Evolutionary conservation across 1,284 basidiomycete species (phyloP).

Genomic region (Ustanciosporium gigantosporum): DNA sequence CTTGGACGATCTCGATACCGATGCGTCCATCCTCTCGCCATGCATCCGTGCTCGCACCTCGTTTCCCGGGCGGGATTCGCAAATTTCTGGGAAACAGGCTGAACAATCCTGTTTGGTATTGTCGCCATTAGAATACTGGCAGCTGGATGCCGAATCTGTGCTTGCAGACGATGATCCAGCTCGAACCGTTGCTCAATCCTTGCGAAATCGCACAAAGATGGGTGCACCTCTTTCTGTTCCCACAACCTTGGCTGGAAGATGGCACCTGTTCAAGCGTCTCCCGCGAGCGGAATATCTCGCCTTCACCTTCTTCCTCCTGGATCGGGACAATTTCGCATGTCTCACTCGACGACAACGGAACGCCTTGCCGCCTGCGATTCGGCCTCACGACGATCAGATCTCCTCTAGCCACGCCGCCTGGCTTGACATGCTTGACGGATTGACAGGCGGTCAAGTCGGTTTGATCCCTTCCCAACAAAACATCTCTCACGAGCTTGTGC

Average conservation of each 20-base stretch:
- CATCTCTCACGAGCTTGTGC: conserved; percentile 40
- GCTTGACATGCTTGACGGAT: conserved; percentile 35
- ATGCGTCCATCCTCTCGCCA: not conserved
- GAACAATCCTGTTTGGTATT: conserved; percentile 45
- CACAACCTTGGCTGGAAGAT: conserved; percentile 53
- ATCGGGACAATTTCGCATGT: not conserved
- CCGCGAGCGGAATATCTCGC: conserved; percentile 57
- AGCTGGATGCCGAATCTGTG: conserved; percentile 15
- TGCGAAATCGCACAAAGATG: conserved; percentile 21
- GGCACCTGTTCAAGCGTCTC: conserved; percentile 54
- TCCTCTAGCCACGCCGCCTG: conserved; percentile 16
- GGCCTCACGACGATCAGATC: not conserved
- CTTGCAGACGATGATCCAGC: conserved; percentile 37
- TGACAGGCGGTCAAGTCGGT: conserved; percentile 45
- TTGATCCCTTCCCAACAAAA: conserved; percentile 37
- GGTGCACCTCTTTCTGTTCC: conserved; percentile 48
- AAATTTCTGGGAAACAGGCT: too few relatives aligned
- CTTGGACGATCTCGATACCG: not conserved
- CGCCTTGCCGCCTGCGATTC: not conserved
- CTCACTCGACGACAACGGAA: not conserved
- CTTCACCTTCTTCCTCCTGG: conserved; percentile 53
- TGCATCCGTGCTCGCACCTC: conserved; percentile 25
- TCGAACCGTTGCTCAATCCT: conserved; percentile 29
- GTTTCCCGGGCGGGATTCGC: conserved; percentile 18
- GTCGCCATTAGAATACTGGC: conserved; percentile 56